Base-by-base conservation (phyloP, 2,329 filamentous ascomycete genomes). In the Aureobasidium vineae region DNA sequence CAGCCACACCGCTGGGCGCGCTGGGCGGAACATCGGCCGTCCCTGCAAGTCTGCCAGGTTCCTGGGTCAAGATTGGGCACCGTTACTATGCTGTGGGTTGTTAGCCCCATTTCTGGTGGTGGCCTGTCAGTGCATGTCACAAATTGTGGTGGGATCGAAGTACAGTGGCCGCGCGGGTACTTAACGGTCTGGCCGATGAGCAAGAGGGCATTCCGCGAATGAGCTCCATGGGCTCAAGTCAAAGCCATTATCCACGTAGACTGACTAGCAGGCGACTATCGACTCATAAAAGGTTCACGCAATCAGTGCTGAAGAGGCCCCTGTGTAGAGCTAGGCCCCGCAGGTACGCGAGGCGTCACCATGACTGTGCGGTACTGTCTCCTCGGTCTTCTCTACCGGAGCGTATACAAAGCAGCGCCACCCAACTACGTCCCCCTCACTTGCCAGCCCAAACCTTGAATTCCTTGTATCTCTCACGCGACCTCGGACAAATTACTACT, bases 1-100 rank as follows among this genome's bases (percentile, higher is more conserved):
- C 36, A 64, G 61, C 61, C 61, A 64, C 61, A 64, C 61, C 61
- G 61, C 47, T 64, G 60, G 60, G 60, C 49, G 49, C 49, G 49
- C 26, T 52, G 50, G 50, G 50, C 61, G 61, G 61, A 64, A 64
- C 38, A 36, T 45, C 47, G 26, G 38, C 61, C 49, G 26, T 33
- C 49, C 23, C 38, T 40, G 61, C 61, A 47, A 43, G 49, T 54
- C n/a, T 33, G 61, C 61, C 61, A 64, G 61, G 61, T 64, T 64
- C 61, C 49, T 49, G 61, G 61, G 61, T 43, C 49, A 43, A 31
- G 61, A 54, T 64, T 64, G 61, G 61, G 49, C 61, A 64, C 59
- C 59, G 59, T 63, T 63, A 52, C 59, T 21, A 28, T 52, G 45
- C 59, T 15, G 43, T 28, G 45, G 57, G 31, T 23, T 36, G 19